Conservation (phyloP, 2,329 filamentous ascomycete species). For the Ophiostoma angusticollis region DNA sequence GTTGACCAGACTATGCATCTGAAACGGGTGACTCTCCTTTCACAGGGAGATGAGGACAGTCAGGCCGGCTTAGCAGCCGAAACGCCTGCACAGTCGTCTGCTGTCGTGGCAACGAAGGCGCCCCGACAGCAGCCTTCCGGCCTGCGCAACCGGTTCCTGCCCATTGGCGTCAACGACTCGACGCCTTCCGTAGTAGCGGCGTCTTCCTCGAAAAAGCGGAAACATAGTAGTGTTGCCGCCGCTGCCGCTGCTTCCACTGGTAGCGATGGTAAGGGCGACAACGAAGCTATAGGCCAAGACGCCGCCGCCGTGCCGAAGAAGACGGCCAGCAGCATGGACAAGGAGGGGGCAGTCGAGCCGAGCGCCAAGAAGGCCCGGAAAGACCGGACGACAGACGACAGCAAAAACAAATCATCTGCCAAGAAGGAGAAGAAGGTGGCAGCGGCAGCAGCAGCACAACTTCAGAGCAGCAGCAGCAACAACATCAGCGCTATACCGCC, state of each 20-base stretch:
- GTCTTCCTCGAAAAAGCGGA: slow-evolving; percentile 24
- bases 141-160: slow-evolving; percentile 53
- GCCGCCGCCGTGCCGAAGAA: slow-evolving; percentile 19
- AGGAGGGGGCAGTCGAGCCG: slow-evolving; percentile 2
- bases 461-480: slow-evolving; percentile 5
- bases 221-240: slow-evolving; percentile 17
- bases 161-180: slow-evolving; percentile 39
- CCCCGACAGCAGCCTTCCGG: slow-evolving; percentile 54
- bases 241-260: background rate
- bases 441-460: too few species aligned
- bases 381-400: slow-evolving; percentile 11
- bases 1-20: slow-evolving; percentile 52
- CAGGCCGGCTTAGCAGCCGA: background rate
- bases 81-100: slow-evolving; percentile 16
- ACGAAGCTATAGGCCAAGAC: background rate
- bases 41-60: slow-evolving; percentile 24
- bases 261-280: background rate
- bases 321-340: slow-evolving; percentile 18
- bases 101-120: slow-evolving; percentile 34
- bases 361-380: slow-evolving; percentile 9
- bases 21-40: slow-evolving; percentile 47
- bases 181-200: background rate
- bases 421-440: slow-evolving; percentile 1
- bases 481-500: slow-evolving; percentile 8
- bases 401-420: too few species aligned